Evolutionary conservation across 2,329 filamentous ascomycete species (phyloP).

Genomic region (Fusarium solani-melongenae): DNA sequence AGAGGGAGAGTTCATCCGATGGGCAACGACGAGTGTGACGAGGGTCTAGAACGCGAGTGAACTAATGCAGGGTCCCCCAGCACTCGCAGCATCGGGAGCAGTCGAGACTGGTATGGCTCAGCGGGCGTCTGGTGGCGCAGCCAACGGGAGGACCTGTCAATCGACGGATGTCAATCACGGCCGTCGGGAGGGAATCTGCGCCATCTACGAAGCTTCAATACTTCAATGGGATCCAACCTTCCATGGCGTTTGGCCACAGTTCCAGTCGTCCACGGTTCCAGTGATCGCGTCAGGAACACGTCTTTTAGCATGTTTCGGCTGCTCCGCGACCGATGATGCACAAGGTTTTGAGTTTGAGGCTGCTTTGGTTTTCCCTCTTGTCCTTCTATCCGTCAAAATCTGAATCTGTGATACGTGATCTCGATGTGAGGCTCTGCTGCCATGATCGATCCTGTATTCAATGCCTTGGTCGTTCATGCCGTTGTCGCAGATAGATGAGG

Average conservation of each 20-base stretch:
- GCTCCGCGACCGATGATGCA: not conserved
- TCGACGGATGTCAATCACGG: not conserved
- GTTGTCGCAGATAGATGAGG: not conserved
- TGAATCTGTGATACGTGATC: not conserved
- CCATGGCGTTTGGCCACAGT: constrained; percentile 3
- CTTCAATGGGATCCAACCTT: not conserved
- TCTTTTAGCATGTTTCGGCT: not conserved
- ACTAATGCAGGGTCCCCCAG: constrained; percentile 10
- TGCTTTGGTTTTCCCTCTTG: not conserved
- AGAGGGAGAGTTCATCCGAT: constrained; percentile 8
- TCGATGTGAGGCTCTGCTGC: not conserved
- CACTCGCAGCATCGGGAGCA: constrained; percentile 3
- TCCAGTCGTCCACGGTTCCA: constrained; percentile 3
- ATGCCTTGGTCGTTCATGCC: not conserved
- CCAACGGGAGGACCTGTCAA: constrained; percentile 6
- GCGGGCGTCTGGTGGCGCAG: constrained; percentile 21
- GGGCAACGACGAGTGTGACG: constrained; percentile 1
- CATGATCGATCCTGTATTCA: not conserved
- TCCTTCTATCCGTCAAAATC: not conserved
- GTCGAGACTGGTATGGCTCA: constrained; percentile 3
- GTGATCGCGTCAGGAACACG: not conserved
- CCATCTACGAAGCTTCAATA: not conserved
- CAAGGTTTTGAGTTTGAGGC: not conserved
- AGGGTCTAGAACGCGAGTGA: constrained; percentile 4
- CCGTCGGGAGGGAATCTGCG: not conserved